These are phyloP conservation scores for Fonsecaea pedrosoi DNA, from an alignment of 2,329 filamentous ascomycete genomes.

Conservation along the genomic window DNA sequence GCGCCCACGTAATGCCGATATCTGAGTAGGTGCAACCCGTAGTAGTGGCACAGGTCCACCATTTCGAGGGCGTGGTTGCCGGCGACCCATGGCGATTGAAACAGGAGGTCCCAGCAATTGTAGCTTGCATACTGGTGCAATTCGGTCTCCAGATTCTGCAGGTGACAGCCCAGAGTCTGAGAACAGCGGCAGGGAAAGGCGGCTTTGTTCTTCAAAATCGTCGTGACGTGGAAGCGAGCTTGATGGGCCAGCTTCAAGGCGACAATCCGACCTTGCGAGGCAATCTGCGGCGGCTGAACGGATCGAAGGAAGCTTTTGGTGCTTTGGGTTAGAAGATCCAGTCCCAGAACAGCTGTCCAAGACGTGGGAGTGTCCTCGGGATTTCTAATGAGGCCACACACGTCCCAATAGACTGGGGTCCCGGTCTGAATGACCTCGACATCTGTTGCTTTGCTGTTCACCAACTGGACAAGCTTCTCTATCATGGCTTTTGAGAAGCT, in stretches of 20 bases:
- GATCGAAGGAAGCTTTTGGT: constrained; percentile 37
- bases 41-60: constrained; percentile 41
- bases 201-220: constrained; percentile 37
- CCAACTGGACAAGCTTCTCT: constrained; percentile 39
- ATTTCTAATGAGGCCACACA: constrained; percentile 36
- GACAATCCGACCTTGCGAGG: constrained; percentile 38
- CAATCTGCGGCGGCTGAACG: constrained; percentile 9
- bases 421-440: constrained; percentile 33
- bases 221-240: constrained; percentile 33
- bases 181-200: constrained; percentile 42
- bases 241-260: constrained; percentile 41
- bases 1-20: constrained; percentile 42
- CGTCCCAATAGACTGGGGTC: constrained; percentile 36
- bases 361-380: constrained; percentile 26
- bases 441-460: constrained; percentile 18
- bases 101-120: constrained; percentile 42
- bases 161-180: constrained; percentile 41
- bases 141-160: constrained; percentile 39
- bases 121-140: constrained; percentile 37
- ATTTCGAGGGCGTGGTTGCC: constrained; percentile 43
- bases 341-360: constrained; percentile 36
- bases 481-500: constrained; percentile 32
- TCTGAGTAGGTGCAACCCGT: constrained; percentile 42
- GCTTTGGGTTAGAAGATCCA: constrained; percentile 38
- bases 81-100: constrained; percentile 43